Conservation (phyloP, 1,284 basidiomycete species). For the Tilletia horrida region DNA sequence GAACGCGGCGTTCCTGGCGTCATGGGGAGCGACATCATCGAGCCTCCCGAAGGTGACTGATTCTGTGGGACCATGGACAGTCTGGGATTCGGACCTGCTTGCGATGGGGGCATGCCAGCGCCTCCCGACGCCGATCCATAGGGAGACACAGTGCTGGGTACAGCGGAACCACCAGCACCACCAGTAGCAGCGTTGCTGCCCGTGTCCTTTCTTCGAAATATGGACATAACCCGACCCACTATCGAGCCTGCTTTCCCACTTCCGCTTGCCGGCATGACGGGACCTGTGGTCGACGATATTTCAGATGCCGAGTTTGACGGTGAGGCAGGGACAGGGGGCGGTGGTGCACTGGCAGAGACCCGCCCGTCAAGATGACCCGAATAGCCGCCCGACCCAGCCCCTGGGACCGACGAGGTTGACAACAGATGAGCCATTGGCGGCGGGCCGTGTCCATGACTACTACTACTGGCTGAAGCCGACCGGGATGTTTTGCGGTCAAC, state of each 20-base stretch:
- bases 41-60: conserved; percentile 9
- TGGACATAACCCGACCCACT: not conserved
- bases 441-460: not conserved
- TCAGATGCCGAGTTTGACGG: not conserved
- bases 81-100: not conserved
- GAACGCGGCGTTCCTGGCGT: conserved; percentile 11
- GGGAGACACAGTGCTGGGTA: too few species aligned
- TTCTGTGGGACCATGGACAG: not conserved
- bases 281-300: not conserved
- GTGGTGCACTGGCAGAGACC: not conserved
- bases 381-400: too few species aligned
- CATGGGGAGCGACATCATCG: conserved; percentile 1
- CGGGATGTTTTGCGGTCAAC: not conserved
- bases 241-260: not conserved
- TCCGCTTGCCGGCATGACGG: not conserved
- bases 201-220: too few species aligned
- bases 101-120: not conserved
- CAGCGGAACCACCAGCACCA: too few species aligned
- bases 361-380: not conserved
- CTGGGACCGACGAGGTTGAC: not conserved
- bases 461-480: not conserved
- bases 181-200: too few species aligned
- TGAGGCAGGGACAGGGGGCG: not conserved
- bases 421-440: not conserved
- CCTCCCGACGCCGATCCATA: too few species aligned